Conservation (phyloP, 768 basidiomycete genomes). For the Trametes cingulata region DNA sequence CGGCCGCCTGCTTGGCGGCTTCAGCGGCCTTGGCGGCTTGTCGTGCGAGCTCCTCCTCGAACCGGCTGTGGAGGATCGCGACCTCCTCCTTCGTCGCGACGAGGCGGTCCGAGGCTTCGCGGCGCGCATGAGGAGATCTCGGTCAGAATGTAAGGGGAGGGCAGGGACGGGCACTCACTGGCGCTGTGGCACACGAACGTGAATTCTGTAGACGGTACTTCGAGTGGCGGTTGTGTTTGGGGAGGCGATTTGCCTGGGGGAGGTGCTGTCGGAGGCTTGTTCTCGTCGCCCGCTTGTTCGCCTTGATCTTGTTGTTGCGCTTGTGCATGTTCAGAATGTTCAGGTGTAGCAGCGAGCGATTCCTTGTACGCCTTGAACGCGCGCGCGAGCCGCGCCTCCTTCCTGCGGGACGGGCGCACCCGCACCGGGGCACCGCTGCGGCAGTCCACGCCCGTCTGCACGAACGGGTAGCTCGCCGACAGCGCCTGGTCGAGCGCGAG, state of each 20-base stretch:
- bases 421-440: constrained; percentile 31
- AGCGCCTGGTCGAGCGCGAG: constrained; percentile 80
- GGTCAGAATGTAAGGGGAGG: constrained; percentile 24
- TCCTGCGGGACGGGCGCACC: constrained; percentile 58
- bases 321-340: background rate
- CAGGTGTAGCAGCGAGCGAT: constrained; percentile 37
- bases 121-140: background rate
- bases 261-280: background rate
- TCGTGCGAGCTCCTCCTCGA: constrained; percentile 72
- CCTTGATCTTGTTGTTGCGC: background rate
- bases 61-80: constrained; percentile 59
- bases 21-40: constrained; percentile 61
- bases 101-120: constrained; percentile 71
- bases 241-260: constrained; percentile 28
- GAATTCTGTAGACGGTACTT: constrained; percentile 50
- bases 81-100: constrained; percentile 71
- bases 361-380: constrained; percentile 37
- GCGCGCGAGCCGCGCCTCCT: constrained; percentile 51
- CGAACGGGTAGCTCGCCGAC: constrained; percentile 44
- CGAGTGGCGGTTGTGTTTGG: constrained; percentile 21
- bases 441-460: constrained; percentile 37
- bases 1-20: constrained; percentile 51
- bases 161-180: constrained; percentile 58
- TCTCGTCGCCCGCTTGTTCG: background rate
- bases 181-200: constrained; percentile 61